Base-by-base conservation (phyloP, 257 asterid genomes). In the Nicotiana undulata region DNA sequence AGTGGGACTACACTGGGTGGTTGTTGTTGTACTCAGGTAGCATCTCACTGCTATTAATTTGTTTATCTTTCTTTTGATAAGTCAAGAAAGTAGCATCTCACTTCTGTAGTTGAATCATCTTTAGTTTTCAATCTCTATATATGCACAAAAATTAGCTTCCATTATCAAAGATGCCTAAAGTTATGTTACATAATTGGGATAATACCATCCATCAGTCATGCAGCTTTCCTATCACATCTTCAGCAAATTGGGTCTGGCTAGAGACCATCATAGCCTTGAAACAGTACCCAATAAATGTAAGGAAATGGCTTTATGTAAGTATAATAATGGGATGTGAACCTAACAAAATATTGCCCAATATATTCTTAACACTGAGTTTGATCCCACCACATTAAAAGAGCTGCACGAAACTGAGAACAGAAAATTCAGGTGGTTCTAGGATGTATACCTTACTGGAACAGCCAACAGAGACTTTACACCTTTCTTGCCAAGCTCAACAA, bases 381-480 rank as follows among this genome's bases (percentile, higher is more conserved):
- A 49, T 49, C 24, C 17, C 44, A 49, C 51, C 60, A 16, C 60
- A 74, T 34, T 32, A 74, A 1, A 46, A 58, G 26, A 59, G 28
- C 0, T 74, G 24, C 56, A 15, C 6, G 6, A 15, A 51, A 24
- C 28, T 46, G 79, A 60, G 72, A 40, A 66, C 61, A 20, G 56
- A 40, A 61, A 46, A 32, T 49, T 31, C 16, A 31, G 51, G 31
- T 10, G 26, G 46, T 44, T 51, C 40, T 32, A 12, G 66, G 32
- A 83, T 20, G 40, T 44, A 52, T 81, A 95, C 99, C 98, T 95
- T 81, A 95, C 91, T 10, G 99, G 99, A 76, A 95, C 97, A 61
- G 97, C 97, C 82, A 95, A 92, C 44, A 95, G 90, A 82, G 96
- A 93, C 81, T 92, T 93, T 4, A 93, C 91, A 51, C 99, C 97